Evolutionary conservation across 2,329 filamentous ascomycete genomes (phyloP).

Genomic region (Venturia asperata): DNA sequence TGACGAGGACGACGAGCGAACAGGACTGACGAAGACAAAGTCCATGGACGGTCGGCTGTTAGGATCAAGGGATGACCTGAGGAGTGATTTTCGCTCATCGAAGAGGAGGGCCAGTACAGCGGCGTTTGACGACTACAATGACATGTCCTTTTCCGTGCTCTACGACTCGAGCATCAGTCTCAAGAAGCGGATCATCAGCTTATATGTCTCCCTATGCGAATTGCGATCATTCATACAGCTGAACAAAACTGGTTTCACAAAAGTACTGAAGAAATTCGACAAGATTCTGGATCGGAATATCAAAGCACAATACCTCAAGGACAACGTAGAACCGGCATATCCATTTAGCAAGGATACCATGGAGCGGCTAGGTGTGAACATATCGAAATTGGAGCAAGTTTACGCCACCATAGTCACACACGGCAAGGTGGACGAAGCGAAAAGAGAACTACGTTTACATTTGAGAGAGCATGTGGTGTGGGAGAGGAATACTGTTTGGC

Average conservation of each 20-base stretch:
- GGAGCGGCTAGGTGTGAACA: slow-evolving; percentile 61
- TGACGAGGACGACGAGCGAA: slow-evolving; percentile 53
- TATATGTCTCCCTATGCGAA: slow-evolving; percentile 90
- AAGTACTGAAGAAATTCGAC: slow-evolving; percentile 97
- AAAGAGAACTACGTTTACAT: slow-evolving; percentile 80
- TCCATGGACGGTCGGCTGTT: slow-evolving; percentile 32
- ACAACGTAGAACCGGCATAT: slow-evolving; percentile 68
- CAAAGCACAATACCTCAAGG: slow-evolving; percentile 67
- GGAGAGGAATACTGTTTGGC: slow-evolving; percentile 98
- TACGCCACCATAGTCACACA: slow-evolving; percentile 79
- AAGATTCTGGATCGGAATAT: slow-evolving; percentile 84
- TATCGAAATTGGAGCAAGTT: slow-evolving; percentile 65
- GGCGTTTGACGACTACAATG: slow-evolving; percentile 69
- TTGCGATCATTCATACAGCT: slow-evolving; percentile 93
- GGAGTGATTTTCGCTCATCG: slow-evolving; percentile 50
- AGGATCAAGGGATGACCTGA: slow-evolving; percentile 45
- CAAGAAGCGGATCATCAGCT: slow-evolving; percentile 80
- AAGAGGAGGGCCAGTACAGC: slow-evolving; percentile 57
- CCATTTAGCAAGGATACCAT: slow-evolving; percentile 72
- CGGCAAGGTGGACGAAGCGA: slow-evolving; percentile 69
- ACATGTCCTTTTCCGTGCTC: slow-evolving; percentile 63
- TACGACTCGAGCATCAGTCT: slow-evolving; percentile 72
- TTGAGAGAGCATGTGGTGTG: slow-evolving; percentile 95
- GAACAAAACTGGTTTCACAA: slow-evolving; percentile 92
- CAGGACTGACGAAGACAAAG: slow-evolving; percentile 34